Base-by-base conservation (phyloP, 1,284 basidiomycete species). In the Pterula multifida region DNA sequence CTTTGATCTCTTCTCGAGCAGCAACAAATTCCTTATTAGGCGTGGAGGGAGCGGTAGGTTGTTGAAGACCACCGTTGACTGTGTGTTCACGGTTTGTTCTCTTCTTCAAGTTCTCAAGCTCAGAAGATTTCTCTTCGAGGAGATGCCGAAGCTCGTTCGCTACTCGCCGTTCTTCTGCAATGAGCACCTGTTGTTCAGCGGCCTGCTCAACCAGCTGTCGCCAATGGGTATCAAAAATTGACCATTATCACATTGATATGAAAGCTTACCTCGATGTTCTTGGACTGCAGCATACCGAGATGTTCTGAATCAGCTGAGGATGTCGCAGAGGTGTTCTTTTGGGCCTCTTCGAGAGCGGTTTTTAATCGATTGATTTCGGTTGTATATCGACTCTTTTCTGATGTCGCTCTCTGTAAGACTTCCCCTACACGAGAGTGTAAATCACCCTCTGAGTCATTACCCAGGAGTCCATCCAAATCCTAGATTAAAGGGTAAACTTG, bases 1-100 rank as follows among this genome's bases (percentile, higher is more conserved):
- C 86, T 17, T 72, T 81, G 52, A 87, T 78, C 63, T 90, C 86
- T 50, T 83, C 78, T 26, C 71, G 67, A 23, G 70, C 65, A 22
- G 62, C 63, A 39, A 71, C 66, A 19, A 72, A 56, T 52, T 85
- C 81, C 32, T 76, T 63, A 57, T 78, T 80, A 15, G 75, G 67
- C 3, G 70, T 65, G 3, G 70, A 62, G 2, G 70, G 63, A 3
- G 65, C 60, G 55, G 47, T 61, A 39, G 63, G 56, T 45, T 66
- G 63, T 52, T 67, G 61, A 42, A 63, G 51, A 53, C 65, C 65
- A 55, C 68, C 70, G 53, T 67, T 67, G 53, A 82, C 57, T 2
- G 73, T 59, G 17, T 70, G 58, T 50, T 85, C 83, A 44, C 76
- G 75, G 49, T 78, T 75, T 21, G 69, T 55, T 56, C 67, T 79